phyloP scores from a whole-genome alignment of 2,329 filamentous ascomycete genomes.

The Epichloe coenophiala region DNA sequence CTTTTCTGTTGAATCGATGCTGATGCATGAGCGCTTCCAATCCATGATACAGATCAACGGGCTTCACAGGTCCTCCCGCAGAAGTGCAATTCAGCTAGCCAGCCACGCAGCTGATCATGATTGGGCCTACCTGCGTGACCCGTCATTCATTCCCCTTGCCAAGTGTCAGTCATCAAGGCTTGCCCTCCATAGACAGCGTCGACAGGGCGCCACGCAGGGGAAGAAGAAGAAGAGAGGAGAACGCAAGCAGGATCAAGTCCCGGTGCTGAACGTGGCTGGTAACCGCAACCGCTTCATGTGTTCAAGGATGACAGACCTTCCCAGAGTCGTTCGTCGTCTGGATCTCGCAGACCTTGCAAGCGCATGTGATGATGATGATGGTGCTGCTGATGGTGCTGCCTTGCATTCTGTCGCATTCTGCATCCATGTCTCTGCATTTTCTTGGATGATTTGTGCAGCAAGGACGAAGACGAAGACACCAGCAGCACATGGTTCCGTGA shows the following conservation, averaged over 20 bases:
- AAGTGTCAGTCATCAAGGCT: too few relatives aligned
- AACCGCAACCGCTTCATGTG: neutral
- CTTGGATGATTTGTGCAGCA: neutral
- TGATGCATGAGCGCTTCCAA: neutral
- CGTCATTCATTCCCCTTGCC: neutral
- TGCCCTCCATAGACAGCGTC: too few relatives aligned
- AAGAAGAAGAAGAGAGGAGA: too few relatives aligned
- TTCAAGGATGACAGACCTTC: neutral
- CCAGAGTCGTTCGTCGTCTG: too few relatives aligned
- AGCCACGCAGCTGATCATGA: neutral
- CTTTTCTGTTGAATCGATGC: neutral
- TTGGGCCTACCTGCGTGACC: neutral
- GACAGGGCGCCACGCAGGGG: too few relatives aligned
- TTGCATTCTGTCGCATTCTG: neutral
- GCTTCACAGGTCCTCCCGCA: conserved; percentile 1
- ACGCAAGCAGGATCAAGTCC: too few relatives aligned
- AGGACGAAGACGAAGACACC: too few relatives aligned
- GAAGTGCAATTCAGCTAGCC: neutral
- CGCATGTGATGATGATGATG: neutral
- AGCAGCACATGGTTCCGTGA: too few relatives aligned
- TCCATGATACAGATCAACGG: neutral
- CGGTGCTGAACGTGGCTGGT: neutral
- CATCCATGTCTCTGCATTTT: neutral
- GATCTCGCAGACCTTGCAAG: neutral
- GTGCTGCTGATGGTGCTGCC: too few relatives aligned